Percentiles rank a stretch among this genome's conserved stretches.
Evolutionary conservation across 2,329 filamentous ascomycete genomes (phyloP).

Genomic region (Emmonsia crescens): DNA sequence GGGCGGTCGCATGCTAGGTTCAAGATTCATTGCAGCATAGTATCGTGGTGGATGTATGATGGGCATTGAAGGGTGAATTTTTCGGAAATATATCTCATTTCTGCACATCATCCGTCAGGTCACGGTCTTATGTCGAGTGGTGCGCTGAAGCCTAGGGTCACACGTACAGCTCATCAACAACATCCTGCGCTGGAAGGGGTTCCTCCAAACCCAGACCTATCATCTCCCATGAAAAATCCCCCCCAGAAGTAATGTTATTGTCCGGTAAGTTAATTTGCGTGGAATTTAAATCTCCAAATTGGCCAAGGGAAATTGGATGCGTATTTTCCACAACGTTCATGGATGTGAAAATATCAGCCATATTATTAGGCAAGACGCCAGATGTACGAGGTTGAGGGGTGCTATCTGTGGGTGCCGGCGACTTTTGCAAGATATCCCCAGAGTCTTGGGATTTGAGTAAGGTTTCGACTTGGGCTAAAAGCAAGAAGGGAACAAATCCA

Average conservation of each 20-base stretch:
- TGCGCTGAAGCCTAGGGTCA: background rate
- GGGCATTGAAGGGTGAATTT: constrained; percentile 72
- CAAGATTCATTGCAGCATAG: constrained; percentile 75
- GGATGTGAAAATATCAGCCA: background rate
- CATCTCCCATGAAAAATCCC: constrained; percentile 69
- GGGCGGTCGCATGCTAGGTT: constrained; percentile 75
- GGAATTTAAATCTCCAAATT: background rate
- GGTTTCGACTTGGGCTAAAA: constrained; percentile 79
- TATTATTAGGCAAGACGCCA: background rate
- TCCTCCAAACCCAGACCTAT: constrained; percentile 74
- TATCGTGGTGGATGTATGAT: constrained; percentile 87
- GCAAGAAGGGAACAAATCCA: background rate
- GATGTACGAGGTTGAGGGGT: constrained; percentile 20
- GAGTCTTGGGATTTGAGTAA: constrained; percentile 70
- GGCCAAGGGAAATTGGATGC: background rate
- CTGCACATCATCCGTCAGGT: constrained; percentile 33
- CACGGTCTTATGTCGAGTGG: constrained; percentile 1
- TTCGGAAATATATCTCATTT: constrained; percentile 80
- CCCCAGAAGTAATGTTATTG: constrained; percentile 17
- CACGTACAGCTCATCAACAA: constrained; percentile 71
- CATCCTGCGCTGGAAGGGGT: constrained; percentile 62
- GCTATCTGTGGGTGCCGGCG: constrained; percentile 2
- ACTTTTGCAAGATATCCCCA: constrained; percentile 10
- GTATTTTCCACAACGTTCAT: background rate
- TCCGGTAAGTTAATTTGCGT: constrained; percentile 15